Evolutionary conservation across 352 stramenopile genomes (phyloP).

Genomic region (Aphanomyces invadans): DNA sequence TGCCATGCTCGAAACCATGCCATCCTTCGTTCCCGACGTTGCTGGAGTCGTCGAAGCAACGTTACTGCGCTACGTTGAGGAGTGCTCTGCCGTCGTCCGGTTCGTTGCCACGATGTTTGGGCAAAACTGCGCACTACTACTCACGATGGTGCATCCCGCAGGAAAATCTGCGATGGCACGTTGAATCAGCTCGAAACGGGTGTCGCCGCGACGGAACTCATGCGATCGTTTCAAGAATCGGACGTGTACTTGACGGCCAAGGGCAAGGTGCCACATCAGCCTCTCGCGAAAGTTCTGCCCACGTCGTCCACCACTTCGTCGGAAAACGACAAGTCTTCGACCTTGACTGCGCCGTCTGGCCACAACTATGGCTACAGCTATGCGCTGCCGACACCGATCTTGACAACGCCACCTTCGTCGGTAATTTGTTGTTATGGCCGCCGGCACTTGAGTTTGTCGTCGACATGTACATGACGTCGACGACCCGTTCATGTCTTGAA

Average conservation of each 20-base stretch:
- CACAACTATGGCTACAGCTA: slow-evolving; percentile 15
- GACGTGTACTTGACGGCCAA: slow-evolving; percentile 52
- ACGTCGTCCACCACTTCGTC: not conserved
- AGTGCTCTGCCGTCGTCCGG: slow-evolving; percentile 51
- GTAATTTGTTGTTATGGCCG: not conserved
- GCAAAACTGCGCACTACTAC: too few relatives aligned
- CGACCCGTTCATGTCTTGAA: too few relatives aligned
- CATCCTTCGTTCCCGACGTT: slow-evolving; percentile 47
- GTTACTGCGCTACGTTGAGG: slow-evolving; percentile 60
- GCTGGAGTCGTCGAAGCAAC: slow-evolving; percentile 55
- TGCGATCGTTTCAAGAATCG: slow-evolving; percentile 55
- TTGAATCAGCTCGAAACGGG: slow-evolving; percentile 60
- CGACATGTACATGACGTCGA: too few relatives aligned
- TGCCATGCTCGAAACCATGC: slow-evolving; percentile 67
- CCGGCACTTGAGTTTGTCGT: not conserved
- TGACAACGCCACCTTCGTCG: not conserved
- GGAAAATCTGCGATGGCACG: slow-evolving; percentile 67
- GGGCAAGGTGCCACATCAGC: slow-evolving; percentile 16
- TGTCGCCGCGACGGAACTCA: slow-evolving; percentile 48
- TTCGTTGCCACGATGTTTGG: too few relatives aligned
- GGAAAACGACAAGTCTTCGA: not conserved
- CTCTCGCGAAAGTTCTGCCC: slow-evolving; percentile 31
- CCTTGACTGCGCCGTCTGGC: not conserved
- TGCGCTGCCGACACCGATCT: slow-evolving; percentile 4
- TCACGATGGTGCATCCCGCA: slow-evolving; percentile 14